Base-by-base conservation (phyloP, 306 rosid genomes). In the Pachyrhizus erosus region DNA sequence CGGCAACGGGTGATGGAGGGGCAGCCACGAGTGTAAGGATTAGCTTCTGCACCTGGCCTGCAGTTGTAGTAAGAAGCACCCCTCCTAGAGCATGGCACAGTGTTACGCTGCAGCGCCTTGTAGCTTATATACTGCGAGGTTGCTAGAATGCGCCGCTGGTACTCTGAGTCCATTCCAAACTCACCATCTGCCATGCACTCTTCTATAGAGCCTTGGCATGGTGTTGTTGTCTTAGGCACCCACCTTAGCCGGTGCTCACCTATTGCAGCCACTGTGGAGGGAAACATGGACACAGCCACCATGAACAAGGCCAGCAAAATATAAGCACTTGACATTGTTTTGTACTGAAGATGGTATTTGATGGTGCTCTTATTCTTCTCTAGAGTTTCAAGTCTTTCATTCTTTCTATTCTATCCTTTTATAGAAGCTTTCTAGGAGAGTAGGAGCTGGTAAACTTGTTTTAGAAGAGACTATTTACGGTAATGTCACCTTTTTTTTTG, bases 31-130 rank as follows among this genome's bases (percentile, higher is more conserved):
- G 2, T 62, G 78, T 94, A 94, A 48, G 98, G 97, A 85, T 92
- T 94, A 20, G 92, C 92, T 9, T 87, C 61, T 0, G 94, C 92
- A 58, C 95, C 98, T 1, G 90, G 39, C 68, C 71, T 29, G 80
- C 98, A 94, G 74, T 94, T 94, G 87, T 94, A 94, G 86, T 94
- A 94, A 45, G 97, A 91, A 8, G 98, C 93, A 71, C 98, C 98
- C 39, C 82, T 89, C 5, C 10, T 81, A 34, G 97, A 92, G 82
- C 98, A 94, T 18, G 98, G 98, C 72, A 94, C 97, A 0, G 86
- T 87, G 91, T 94, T 90, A 6, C 91, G 70, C 87, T 89, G 91
- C 84, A 94, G 90, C 8, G 94, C 93, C 49, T 45, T 70, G 79
- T 94, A 94, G 89, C 98, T 94, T 82, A 94, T 85, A 85, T 92